Percentiles rank a stretch among this genome's conserved stretches.
Conservation (phyloP, 148 eudicot species). For the Simmondsia chinensis region DNA sequence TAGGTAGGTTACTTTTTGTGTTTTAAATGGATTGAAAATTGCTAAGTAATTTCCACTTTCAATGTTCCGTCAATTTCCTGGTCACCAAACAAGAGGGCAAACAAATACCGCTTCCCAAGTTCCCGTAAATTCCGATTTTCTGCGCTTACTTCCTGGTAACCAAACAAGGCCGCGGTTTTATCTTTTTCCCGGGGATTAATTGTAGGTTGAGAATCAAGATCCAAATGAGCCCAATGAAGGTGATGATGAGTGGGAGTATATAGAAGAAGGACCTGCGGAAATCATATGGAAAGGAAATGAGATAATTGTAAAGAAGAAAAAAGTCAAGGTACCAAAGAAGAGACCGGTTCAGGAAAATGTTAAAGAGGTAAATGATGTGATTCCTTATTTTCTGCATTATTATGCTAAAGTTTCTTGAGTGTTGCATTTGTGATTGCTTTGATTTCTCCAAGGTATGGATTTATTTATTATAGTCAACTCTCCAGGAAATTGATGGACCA, state of each 20-base stretch:
- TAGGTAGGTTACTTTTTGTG: too few species aligned
- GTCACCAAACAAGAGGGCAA: too few species aligned
- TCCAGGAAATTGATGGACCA: constrained; percentile 70
- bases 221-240: constrained; percentile 34
- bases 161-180: too few species aligned
- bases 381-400: background rate
- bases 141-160: too few species aligned
- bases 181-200: constrained; percentile 5
- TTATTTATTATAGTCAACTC: constrained; percentile 4
- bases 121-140: too few species aligned
- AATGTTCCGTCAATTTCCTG: too few species aligned
- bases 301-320: constrained; percentile 92
- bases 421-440: constrained; percentile 4
- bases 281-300: constrained; percentile 97
- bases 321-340: constrained; percentile 71
- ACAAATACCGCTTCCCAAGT: too few species aligned
- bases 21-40: too few species aligned
- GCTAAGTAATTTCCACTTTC: too few species aligned
- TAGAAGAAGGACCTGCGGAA: constrained; percentile 94
- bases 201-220: constrained; percentile 41
- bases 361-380: constrained; percentile 34
- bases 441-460: background rate
- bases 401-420: too few species aligned
- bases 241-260: constrained; percentile 73
- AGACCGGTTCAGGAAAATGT: constrained; percentile 15